Conservation (phyloP, 2,329 filamentous ascomycete genomes). For the Trichoderma pleuroti region DNA sequence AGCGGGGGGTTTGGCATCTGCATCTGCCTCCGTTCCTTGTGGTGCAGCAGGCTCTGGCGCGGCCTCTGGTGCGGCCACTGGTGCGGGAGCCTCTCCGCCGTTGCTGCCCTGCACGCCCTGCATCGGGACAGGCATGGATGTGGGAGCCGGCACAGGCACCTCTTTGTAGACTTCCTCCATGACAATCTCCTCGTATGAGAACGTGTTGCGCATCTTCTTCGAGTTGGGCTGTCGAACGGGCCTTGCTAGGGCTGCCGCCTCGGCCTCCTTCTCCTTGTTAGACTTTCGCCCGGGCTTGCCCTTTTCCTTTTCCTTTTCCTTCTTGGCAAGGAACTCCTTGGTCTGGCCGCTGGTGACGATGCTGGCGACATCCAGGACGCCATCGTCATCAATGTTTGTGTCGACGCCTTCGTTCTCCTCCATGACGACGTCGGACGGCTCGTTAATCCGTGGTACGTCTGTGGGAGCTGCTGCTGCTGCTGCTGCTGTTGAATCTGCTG, state of each 20-base stretch:
- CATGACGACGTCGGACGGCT: slow-evolving; percentile 39
- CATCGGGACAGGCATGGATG: background rate
- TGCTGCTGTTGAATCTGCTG: slow-evolving; percentile 18
- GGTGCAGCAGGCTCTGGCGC: slow-evolving; percentile 4
- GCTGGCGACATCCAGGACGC: slow-evolving; percentile 77
- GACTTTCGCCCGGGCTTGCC: slow-evolving; percentile 53
- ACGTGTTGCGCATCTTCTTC: slow-evolving; percentile 65
- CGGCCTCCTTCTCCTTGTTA: slow-evolving; percentile 54
- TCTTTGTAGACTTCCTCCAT: slow-evolving; percentile 49
- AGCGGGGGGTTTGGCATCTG: background rate
- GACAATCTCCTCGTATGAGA: slow-evolving; percentile 68
- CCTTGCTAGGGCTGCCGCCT: slow-evolving; percentile 50
- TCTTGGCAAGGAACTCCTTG: slow-evolving; percentile 76
- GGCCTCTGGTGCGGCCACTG: background rate
- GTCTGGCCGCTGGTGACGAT: slow-evolving; percentile 81
- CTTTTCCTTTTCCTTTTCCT: slow-evolving; percentile 72
- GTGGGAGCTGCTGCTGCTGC: slow-evolving; percentile 27
- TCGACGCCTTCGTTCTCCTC: slow-evolving; percentile 25
- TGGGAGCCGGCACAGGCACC: background rate
- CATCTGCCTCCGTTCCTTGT: slow-evolving; percentile 5
- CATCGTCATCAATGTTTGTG: slow-evolving; percentile 56
- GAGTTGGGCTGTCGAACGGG: slow-evolving; percentile 65
- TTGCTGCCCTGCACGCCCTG: slow-evolving; percentile 32
- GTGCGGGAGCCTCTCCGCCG: background rate
- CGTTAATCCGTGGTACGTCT: slow-evolving; percentile 35